A percentile compares a stretch with the other conserved stretches of the same genome.
Conservation (phyloP, 108 stramenopile genomes). For the Aurantiochytrium sp. region DNA sequence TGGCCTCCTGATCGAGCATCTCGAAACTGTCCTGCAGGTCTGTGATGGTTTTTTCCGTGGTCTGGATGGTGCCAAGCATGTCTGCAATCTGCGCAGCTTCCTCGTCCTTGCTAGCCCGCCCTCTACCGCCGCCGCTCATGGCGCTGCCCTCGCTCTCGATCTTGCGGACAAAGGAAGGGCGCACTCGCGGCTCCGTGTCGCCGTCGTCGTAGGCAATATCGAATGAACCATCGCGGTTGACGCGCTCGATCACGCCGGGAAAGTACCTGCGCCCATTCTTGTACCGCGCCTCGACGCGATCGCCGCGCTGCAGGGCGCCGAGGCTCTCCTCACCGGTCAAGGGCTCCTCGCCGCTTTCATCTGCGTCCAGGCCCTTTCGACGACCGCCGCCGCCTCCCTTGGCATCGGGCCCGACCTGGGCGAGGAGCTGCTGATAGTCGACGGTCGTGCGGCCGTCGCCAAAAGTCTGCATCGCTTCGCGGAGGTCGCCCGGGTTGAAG, state of each 20-base stretch:
- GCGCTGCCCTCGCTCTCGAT: no score
- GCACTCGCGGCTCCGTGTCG: conserved; percentile 45
- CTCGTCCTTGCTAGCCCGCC: conserved; percentile 19
- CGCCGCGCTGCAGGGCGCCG: conserved; percentile 24
- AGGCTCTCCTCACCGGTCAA: background rate
- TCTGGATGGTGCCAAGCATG: background rate
- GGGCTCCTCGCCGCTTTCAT: background rate
- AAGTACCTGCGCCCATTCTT: conserved; percentile 44
- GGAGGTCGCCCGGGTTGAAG: background rate
- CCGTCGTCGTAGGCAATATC: conserved; percentile 57
- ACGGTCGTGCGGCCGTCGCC: conserved; percentile 8
- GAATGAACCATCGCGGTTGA: conserved; percentile 52
- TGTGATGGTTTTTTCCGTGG: background rate
- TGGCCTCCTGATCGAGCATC: conserved; percentile 39
- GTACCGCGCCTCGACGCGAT: conserved; percentile 52
- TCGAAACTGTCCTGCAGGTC: conserved; percentile 32
- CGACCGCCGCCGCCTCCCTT: background rate
- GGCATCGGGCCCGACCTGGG: background rate
- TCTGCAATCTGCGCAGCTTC: conserved; percentile 29
- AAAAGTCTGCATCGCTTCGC: background rate
- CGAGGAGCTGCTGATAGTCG: background rate
- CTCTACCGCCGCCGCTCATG: background rate
- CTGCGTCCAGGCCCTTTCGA: background rate
- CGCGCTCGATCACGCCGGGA: conserved; percentile 40
- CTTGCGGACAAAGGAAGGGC: conserved; percentile 35